phyloP scores from a whole-genome alignment of 1,139 yeast genomes.

The Yamadazyma siamensis region DNA sequence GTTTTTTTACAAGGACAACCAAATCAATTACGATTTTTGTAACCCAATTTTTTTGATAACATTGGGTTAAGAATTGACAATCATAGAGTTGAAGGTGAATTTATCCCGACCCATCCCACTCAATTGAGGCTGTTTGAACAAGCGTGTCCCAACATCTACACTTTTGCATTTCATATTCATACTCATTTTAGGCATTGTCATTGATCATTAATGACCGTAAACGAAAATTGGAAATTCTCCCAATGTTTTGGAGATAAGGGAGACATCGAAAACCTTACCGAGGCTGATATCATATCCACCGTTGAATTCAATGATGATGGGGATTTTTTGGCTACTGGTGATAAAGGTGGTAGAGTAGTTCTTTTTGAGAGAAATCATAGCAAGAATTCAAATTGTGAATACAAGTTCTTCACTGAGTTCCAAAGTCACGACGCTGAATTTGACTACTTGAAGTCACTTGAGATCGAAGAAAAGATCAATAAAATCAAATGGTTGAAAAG shows the following conservation, averaged over 20 bases:
- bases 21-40: too few species aligned
- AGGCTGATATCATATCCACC: constrained; percentile 95
- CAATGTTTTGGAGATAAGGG: constrained; percentile 99
- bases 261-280: constrained; percentile 92
- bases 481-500: constrained; percentile 95
- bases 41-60: too few species aligned
- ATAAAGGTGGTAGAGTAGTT: constrained; percentile 97
- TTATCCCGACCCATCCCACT: too few species aligned
- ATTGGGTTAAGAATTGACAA: too few species aligned
- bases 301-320: constrained; percentile 97
- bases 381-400: constrained; percentile 75
- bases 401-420: constrained; percentile 93
- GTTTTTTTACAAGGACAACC: too few species aligned
- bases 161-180: too few species aligned
- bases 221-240: constrained; percentile 64
- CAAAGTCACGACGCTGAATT: constrained; percentile 99
- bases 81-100: too few species aligned
- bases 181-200: too few species aligned
- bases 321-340: constrained; percentile 95
- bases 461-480: constrained; percentile 96
- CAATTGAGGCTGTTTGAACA: too few species aligned
- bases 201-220: constrained; percentile 12
- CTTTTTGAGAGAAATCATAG: constrained; percentile 84
- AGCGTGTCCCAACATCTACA: too few species aligned
- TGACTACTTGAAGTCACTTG: constrained; percentile 91